A percentile compares a stretch with the other conserved stretches of the same genome.
Conservation (phyloP, 352 stramenopile genomes). For the Pythium brassicae region DNA sequence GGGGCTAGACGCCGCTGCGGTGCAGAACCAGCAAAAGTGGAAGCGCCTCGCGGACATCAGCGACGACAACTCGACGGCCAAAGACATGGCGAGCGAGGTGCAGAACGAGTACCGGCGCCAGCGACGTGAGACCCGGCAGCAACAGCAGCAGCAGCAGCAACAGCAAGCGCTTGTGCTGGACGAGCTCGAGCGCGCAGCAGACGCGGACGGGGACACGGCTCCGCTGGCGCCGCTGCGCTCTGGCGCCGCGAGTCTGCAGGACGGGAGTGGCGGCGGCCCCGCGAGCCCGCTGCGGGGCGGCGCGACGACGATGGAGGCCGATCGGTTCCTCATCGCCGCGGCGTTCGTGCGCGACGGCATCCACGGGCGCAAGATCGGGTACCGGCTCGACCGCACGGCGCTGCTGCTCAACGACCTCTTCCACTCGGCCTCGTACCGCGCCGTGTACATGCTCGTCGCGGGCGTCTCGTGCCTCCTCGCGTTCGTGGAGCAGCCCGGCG, state of each 20-base stretch:
- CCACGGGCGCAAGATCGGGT: conserved; percentile 81
- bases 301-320: conserved; percentile 53
- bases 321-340: conserved; percentile 72
- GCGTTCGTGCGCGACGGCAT: conserved; percentile 80
- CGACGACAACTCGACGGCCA: conserved; percentile 76
- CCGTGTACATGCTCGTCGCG: conserved; percentile 70
- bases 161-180: no score
- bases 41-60: conserved; percentile 70
- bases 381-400: conserved; percentile 63
- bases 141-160: conserved; percentile 30
- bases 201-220: neutral
- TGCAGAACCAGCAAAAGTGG: conserved; percentile 84
- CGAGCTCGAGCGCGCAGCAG: conserved; percentile 3
- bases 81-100: conserved; percentile 81
- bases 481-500: conserved; percentile 56
- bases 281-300: neutral
- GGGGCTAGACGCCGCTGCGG: conserved; percentile 54
- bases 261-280: no score
- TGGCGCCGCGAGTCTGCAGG: neutral
- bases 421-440: conserved; percentile 65
- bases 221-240: neutral
- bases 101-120: conserved; percentile 44
- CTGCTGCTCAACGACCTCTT: conserved; percentile 70
- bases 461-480: conserved; percentile 56
- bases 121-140: conserved; percentile 26